These are phyloP conservation scores for Yamadazyma sp. DNA, from an alignment of 1,139 yeast species.

Conservation along the genomic window DNA sequence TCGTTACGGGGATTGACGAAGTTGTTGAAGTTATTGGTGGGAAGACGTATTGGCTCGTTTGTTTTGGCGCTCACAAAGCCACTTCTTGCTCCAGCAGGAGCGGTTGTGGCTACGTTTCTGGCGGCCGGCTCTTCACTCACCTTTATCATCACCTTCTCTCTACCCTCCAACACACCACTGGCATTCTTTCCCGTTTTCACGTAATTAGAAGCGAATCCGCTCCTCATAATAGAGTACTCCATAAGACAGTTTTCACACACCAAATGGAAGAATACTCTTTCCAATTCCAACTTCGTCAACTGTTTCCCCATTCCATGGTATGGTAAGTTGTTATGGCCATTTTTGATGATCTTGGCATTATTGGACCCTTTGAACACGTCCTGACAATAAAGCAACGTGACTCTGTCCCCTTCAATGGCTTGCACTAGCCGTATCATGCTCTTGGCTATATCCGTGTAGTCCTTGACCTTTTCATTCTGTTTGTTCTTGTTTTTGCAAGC, in stretches of 20 bases:
- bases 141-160: conserved; percentile 39
- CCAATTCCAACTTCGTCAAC: conserved; percentile 66
- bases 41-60: conserved; percentile 17
- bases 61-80: conserved; percentile 19
- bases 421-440: conserved; percentile 61
- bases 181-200: conserved; percentile 61
- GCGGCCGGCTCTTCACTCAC: conserved; percentile 18
- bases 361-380: conserved; percentile 81
- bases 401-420: conserved; percentile 55
- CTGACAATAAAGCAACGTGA: conserved; percentile 78
- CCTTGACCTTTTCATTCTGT: conserved; percentile 49
- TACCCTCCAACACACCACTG: conserved; percentile 42
- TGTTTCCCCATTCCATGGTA: conserved; percentile 72
- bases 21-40: conserved; percentile 16
- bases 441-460: conserved; percentile 68
- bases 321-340: conserved; percentile 61
- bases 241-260: conserved; percentile 65
- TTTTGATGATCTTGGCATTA: conserved; percentile 55
- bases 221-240: conserved; percentile 72
- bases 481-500: conserved; percentile 64
- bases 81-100: background rate
- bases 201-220: conserved; percentile 79
- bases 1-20: conserved; percentile 16
- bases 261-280: conserved; percentile 77
- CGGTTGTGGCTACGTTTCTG: background rate